Percentiles rank a stretch among this genome's conserved stretches.
These are phyloP conservation scores for Nicotiana tomentosiformis DNA, from an alignment of 257 asterid species.

Conservation along the genomic window DNA sequence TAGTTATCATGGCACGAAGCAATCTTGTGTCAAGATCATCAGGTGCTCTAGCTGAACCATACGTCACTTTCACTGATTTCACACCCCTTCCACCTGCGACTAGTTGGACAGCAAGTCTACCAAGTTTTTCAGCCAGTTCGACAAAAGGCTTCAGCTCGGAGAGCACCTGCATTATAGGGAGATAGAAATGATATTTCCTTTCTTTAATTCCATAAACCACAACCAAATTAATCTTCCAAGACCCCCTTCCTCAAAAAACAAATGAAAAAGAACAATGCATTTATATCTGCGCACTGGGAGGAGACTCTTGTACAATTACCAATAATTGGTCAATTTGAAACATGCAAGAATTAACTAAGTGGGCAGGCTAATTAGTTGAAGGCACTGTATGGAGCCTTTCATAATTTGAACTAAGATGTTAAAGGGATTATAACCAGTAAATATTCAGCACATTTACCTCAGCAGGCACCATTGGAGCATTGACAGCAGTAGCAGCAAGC, in stretches of 20 bases:
- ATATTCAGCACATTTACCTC: constrained; percentile 37
- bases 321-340: not conserved
- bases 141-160: constrained; percentile 82
- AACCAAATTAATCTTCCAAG: not conserved
- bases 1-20: constrained; percentile 92
- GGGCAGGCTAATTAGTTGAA: not conserved
- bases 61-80: constrained; percentile 60
- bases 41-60: constrained; percentile 82
- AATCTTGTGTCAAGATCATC: constrained; percentile 83
- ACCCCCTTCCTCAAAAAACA: not conserved
- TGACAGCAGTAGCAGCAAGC: constrained; percentile 95
- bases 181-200: not conserved
- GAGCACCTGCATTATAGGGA: constrained; percentile 51
- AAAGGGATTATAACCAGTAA: not conserved
- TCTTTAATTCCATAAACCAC: not conserved
- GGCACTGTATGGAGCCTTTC: not conserved
- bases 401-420: not conserved
- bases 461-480: constrained; percentile 97
- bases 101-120: constrained; percentile 86
- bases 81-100: constrained; percentile 90
- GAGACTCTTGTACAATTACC: not conserved
- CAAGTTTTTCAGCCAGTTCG: constrained; percentile 82
- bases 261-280: not conserved
- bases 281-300: not conserved
- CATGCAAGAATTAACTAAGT: not conserved